Base-by-base conservation (phyloP, 2,329 filamentous ascomycete species). In the Taxawa tesnikishii region DNA sequence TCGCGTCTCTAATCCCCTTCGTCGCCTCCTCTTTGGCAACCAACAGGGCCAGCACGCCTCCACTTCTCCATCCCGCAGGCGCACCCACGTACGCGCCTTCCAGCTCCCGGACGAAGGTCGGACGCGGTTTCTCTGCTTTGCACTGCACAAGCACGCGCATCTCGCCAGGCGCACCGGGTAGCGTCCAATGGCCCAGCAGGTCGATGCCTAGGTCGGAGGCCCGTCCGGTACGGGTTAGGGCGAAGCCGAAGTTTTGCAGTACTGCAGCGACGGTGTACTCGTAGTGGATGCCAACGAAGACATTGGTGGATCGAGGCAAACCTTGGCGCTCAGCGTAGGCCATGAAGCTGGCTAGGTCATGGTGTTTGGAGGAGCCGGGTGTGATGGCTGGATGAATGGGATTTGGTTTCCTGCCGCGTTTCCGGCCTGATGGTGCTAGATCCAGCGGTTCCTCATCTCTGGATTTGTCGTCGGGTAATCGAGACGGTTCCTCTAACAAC, bases 381-480 rank as follows among this genome's bases (percentile, higher is more conserved):
- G 36, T 24, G 25, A 39, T 34, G 19, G n/a, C 8, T n/a, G 19
- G 19, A 23, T 23, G 8, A n/a, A 23, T 8, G 19, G 19, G 8
- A 23, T n/a, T 23, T 23, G 19, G 8, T 23, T 23, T 23, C 19
- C n/a, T 23, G 19, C 27, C 32, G 49, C 25, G 36, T 84, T 84
- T 75, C 70, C 70, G 15, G 83, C 90, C 51, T 68, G 79, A 40
- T 67, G 90, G 36, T 88, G 83, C 1, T 83, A 90, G 55, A 66
- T 90, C 36, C 83, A 92, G 58, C 82, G 88, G 60, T 78, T 80
- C 55, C 73, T 88, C n/a, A n/a, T n/a, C n/a, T n/a, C n/a, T n/a
- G n/a, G n/a, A n/a, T n/a, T n/a, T n/a, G n/a, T n/a, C n/a, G n/a
- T n/a, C n/a, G n/a, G n/a, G n/a, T n/a, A n/a, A n/a, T n/a, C n/a